A percentile compares a stretch with the other conserved stretches of the same genome.
These are phyloP conservation scores for Podaxis mareebaensis DNA, from an alignment of 768 basidiomycete species.

Conservation along the genomic window DNA sequence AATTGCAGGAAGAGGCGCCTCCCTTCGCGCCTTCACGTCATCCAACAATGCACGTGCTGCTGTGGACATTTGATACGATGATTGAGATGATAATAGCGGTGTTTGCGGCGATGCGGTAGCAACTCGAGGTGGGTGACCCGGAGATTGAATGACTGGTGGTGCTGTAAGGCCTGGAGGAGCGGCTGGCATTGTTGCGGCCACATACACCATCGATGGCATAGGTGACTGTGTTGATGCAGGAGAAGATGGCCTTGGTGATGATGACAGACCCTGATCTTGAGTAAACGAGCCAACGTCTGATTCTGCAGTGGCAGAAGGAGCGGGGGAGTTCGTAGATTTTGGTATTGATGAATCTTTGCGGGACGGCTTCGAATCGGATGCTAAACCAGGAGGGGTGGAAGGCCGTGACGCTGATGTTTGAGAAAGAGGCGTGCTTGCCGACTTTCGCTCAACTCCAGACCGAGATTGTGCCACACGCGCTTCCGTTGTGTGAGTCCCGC, in stretches of 20 bases:
- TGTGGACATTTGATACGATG: conserved; percentile 83
- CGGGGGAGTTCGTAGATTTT: conserved; percentile 40
- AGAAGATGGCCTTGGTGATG: conserved; percentile 40
- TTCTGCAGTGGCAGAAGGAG: conserved; percentile 49
- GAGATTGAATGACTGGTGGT: conserved; percentile 66
- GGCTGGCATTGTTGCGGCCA: conserved; percentile 30
- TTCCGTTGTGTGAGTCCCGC: conserved; percentile 30
- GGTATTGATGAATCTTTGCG: conserved; percentile 27
- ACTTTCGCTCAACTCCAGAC: conserved; percentile 44
- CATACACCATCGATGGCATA: conserved; percentile 35
- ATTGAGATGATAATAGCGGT: conserved; percentile 51
- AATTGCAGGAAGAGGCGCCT: conserved; percentile 44
- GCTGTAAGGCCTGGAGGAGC: conserved; percentile 54
- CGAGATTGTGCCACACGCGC: conserved; percentile 34
- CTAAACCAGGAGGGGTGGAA: conserved; percentile 49
- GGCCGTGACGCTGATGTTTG: conserved; percentile 57
- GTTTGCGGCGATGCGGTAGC: conserved; percentile 55
- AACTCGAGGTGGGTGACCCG: conserved; percentile 47
- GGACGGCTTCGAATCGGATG: conserved; percentile 39
- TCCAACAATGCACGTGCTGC: conserved; percentile 84
- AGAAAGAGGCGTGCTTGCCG: conserved; percentile 43
- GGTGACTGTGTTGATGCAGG: conserved; percentile 33
- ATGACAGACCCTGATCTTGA: conserved; percentile 41
- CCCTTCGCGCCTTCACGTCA: conserved; percentile 77
- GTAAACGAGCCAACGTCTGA: conserved; percentile 51